Evolutionary conservation across 23 red algal genomes (phyloP).

Genomic region (Porphyridium purpureum): DNA sequence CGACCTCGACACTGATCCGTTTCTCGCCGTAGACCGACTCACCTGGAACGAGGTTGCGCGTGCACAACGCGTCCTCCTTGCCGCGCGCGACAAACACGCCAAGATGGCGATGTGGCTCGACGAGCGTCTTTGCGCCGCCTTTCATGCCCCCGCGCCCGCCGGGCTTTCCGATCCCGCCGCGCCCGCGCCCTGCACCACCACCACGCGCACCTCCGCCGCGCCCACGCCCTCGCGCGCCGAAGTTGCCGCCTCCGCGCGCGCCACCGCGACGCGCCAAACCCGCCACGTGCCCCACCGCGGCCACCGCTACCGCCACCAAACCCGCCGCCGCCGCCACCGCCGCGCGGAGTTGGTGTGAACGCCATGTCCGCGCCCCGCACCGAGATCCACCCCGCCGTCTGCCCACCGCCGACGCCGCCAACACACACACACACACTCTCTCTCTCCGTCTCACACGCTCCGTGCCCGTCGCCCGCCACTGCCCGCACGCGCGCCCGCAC

Average conservation of each 20-base stretch:
- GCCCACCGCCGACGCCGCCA: neutral
- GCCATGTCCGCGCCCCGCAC: no score
- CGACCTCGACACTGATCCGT: slow-evolving; percentile 62
- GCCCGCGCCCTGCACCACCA: slow-evolving; percentile 7
- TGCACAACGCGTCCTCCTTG: slow-evolving; percentile 91
- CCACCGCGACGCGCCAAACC: slow-evolving; percentile 4
- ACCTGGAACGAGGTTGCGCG: slow-evolving; percentile 76
- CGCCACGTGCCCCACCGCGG: slow-evolving; percentile 6
- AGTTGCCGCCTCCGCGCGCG: slow-evolving; percentile 8
- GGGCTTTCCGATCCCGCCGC: slow-evolving; percentile 4
- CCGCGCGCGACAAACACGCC: slow-evolving; percentile 84
- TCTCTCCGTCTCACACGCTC: no score
- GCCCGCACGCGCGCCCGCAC: no score
- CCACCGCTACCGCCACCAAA: slow-evolving; percentile 7
- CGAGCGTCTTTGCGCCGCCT: slow-evolving; percentile 66
- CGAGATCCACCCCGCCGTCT: no score
- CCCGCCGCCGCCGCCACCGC: neutral
- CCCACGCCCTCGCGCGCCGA: neutral
- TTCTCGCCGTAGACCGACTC: slow-evolving; percentile 98
- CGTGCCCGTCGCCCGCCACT: no score
- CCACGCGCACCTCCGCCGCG: slow-evolving; percentile 3
- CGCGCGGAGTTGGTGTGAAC: no score
- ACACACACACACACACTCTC: no score
- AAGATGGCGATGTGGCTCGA: slow-evolving; percentile 73
- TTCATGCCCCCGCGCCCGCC: slow-evolving; percentile 7